These are phyloP conservation scores for Lodderomyces jiufengensis DNA, from an alignment of 1,139 yeast species.

Conservation along the genomic window DNA sequence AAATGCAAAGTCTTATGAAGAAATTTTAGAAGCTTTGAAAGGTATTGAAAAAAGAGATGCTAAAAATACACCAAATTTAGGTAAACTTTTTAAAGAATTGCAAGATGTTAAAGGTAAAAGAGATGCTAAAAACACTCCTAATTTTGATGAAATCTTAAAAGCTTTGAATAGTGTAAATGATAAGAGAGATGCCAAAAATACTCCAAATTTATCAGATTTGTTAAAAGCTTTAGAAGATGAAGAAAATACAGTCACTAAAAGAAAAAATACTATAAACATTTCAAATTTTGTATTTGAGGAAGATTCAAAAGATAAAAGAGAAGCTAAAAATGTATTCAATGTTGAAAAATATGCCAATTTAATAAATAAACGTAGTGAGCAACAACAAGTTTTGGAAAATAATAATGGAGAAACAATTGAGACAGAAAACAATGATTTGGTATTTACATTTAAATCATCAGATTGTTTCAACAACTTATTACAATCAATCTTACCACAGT, in stretches of 20 bases:
- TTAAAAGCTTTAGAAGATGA: too few species aligned
- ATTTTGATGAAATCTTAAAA: background rate
- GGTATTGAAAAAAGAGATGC: constrained; percentile 15
- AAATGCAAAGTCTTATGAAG: too few species aligned
- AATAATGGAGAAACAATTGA: background rate
- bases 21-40: constrained; percentile 17
- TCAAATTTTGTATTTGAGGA: constrained; percentile 8
- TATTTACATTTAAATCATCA: constrained; percentile 11
- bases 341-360: constrained; percentile 8
- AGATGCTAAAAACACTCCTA: constrained; percentile 18
- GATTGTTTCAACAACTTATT: constrained; percentile 18
- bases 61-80: constrained; percentile 15
- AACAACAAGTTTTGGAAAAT: constrained; percentile 4
- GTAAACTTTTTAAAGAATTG: constrained; percentile 1
- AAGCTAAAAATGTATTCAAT: constrained; percentile 19
- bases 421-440: background rate
- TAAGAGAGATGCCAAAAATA: constrained; percentile 23
- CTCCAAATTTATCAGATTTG: constrained; percentile 18
- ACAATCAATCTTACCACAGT: constrained; percentile 42
- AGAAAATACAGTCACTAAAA: background rate
- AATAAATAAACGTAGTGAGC: constrained; percentile 8
- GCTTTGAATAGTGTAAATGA: constrained; percentile 1
- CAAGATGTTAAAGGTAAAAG: constrained; percentile 12
- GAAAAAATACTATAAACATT: constrained; percentile 2
- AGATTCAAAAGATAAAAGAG: constrained; percentile 13